These are phyloP conservation scores for Micractinium sp. DNA, from an alignment of 139 green algal species.

Conservation along the genomic window DNA sequence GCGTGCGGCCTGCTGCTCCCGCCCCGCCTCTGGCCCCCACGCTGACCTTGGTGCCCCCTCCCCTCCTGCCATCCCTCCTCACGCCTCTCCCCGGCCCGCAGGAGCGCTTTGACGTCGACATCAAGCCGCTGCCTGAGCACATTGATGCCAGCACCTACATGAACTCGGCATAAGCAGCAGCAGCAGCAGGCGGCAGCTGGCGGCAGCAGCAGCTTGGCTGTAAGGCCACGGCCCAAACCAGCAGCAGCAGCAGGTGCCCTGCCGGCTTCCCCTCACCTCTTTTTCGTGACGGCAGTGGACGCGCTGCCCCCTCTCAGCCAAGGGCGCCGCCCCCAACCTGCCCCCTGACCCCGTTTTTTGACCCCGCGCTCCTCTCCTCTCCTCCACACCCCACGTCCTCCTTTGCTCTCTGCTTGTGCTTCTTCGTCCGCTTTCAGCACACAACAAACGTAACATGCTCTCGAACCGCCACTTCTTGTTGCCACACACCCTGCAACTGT, in stretches of 20 bases:
- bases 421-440: not conserved
- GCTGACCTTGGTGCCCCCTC: not conserved
- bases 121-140: constrained; percentile 94
- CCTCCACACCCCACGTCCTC: not conserved
- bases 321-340: not conserved
- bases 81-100: constrained; percentile 58
- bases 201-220: not conserved
- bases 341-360: not conserved
- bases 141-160: constrained; percentile 94
- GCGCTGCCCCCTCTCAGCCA: too few relatives aligned
- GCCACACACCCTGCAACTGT: not conserved
- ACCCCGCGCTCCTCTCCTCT: not conserved
- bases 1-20: not conserved
- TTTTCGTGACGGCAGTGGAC: too few relatives aligned
- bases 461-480: not conserved
- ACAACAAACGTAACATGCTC: not conserved
- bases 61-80: not conserved
- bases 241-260: not conserved
- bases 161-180: constrained; percentile 54
- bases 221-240: not conserved
- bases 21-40: not conserved
- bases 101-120: constrained; percentile 99
- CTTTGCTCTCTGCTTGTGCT: not conserved
- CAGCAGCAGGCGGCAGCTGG: too few relatives aligned
- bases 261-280: too few relatives aligned